Evolutionary conservation across 495 filamentous ascomycete species (phyloP).

Genomic region (Penicillium daleae): DNA sequence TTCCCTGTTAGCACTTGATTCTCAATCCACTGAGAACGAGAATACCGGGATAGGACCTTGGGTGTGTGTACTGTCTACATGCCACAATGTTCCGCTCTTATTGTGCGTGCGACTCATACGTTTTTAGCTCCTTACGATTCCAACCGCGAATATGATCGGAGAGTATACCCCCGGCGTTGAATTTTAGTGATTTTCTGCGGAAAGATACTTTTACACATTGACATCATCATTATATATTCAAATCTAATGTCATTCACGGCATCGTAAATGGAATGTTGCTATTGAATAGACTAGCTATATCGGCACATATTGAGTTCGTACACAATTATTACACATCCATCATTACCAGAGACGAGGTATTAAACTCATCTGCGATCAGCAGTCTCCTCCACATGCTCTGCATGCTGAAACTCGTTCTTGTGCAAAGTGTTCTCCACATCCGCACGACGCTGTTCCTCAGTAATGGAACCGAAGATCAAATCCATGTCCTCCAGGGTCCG

Average conservation of each 20-base stretch:
- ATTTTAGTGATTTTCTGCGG: too few relatives aligned
- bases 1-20: too few relatives aligned
- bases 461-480: conserved; percentile 47
- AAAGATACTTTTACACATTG: too few relatives aligned
- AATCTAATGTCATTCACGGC: neutral
- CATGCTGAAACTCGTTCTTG: conserved; percentile 34
- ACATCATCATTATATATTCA: neutral
- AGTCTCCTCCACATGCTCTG: conserved; percentile 30
- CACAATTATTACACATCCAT: neutral
- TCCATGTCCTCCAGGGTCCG: conserved; percentile 54
- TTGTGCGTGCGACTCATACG: too few relatives aligned
- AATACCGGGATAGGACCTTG: too few relatives aligned
- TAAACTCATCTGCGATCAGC: conserved; percentile 9
- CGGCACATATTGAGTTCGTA: neutral
- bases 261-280: neutral
- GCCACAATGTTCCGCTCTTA: too few relatives aligned
- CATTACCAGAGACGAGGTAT: neutral
- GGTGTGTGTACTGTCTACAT: too few relatives aligned
- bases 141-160: too few relatives aligned
- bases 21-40: too few relatives aligned
- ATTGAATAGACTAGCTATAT: neutral
- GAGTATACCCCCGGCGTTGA: too few relatives aligned
- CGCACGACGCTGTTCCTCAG: conserved; percentile 36
- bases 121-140: too few relatives aligned
- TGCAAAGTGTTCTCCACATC: conserved; percentile 50